phyloP scores from a whole-genome alignment of 257 asterid species.

The Ocimum tenuiflorum region DNA sequence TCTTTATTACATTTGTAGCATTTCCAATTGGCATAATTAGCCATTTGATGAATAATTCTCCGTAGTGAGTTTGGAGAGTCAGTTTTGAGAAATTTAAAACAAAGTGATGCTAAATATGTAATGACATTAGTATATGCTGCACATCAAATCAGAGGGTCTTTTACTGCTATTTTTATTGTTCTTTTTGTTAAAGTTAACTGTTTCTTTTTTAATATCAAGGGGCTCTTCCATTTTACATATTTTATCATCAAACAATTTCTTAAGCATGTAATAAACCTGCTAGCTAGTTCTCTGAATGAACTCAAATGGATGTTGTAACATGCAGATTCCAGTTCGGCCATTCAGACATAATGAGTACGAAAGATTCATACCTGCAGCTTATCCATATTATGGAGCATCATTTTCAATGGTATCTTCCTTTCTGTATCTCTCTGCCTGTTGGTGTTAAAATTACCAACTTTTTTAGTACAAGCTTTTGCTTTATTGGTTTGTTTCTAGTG shows the following conservation, averaged over 20 bases:
- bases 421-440: not conserved
- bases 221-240: not conserved
- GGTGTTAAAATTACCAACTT: not conserved
- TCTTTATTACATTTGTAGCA: not conserved
- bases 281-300: constrained; percentile 1
- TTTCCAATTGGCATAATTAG: constrained; percentile 1
- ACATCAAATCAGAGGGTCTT: not conserved
- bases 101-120: not conserved
- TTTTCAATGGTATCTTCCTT: constrained; percentile 56
- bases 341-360: constrained; percentile 86
- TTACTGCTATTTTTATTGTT: not conserved
- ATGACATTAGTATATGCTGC: not conserved
- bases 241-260: not conserved
- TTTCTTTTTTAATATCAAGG: not conserved
- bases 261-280: not conserved
- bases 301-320: constrained; percentile 9
- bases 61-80: not conserved
- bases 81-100: not conserved
- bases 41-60: not conserved
- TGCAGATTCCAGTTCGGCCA: constrained; percentile 97
- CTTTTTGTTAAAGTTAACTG: constrained; percentile 4
- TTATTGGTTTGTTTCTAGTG: not conserved
- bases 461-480: not conserved
- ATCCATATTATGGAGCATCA: constrained; percentile 85
- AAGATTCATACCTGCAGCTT: constrained; percentile 77